These are phyloP conservation scores for Phaeomoniella chlamydospora DNA, from an alignment of 2,329 filamentous ascomycete species.

Conservation along the genomic window DNA sequence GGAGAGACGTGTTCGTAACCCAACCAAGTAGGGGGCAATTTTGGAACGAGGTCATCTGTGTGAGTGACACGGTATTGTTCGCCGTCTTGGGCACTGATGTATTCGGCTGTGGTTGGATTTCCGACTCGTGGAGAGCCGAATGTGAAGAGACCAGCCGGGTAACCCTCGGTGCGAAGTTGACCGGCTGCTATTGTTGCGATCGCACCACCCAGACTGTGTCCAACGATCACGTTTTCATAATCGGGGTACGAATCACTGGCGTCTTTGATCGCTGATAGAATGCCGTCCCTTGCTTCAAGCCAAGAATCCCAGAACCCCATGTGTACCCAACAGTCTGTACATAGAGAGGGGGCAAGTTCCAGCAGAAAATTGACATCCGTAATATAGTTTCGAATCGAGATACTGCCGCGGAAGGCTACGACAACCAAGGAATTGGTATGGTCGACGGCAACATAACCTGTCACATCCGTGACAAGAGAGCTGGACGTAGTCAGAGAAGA, in stretches of 20 bases:
- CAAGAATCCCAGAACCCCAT: slow-evolving; percentile 34
- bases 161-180: slow-evolving; percentile 26
- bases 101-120: slow-evolving; percentile 20
- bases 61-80: slow-evolving; percentile 23
- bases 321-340: slow-evolving; percentile 26
- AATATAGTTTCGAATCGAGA: slow-evolving; percentile 15
- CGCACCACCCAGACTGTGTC: slow-evolving; percentile 37
- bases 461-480: slow-evolving; percentile 20
- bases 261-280: slow-evolving; percentile 22
- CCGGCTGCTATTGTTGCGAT: slow-evolving; percentile 33
- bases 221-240: slow-evolving; percentile 30
- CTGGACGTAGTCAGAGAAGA: slow-evolving; percentile 10
- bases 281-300: slow-evolving; percentile 18
- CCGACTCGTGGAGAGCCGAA: slow-evolving; percentile 28
- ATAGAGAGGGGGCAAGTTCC: slow-evolving; percentile 21
- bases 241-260: slow-evolving; percentile 20
- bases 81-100: slow-evolving; percentile 19
- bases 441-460: slow-evolving; percentile 33
- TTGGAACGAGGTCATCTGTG: slow-evolving; percentile 21
- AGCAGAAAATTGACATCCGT: slow-evolving; percentile 14
- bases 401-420: slow-evolving; percentile 20
- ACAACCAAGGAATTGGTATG: slow-evolving; percentile 22
- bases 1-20: slow-evolving; percentile 22
- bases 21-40: slow-evolving; percentile 16
- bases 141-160: slow-evolving; percentile 25